A percentile compares a stretch with the other conserved stretches of the same genome.
phyloP scores from a whole-genome alignment of 306 rosid species.

The Fragaria ananassa region DNA sequence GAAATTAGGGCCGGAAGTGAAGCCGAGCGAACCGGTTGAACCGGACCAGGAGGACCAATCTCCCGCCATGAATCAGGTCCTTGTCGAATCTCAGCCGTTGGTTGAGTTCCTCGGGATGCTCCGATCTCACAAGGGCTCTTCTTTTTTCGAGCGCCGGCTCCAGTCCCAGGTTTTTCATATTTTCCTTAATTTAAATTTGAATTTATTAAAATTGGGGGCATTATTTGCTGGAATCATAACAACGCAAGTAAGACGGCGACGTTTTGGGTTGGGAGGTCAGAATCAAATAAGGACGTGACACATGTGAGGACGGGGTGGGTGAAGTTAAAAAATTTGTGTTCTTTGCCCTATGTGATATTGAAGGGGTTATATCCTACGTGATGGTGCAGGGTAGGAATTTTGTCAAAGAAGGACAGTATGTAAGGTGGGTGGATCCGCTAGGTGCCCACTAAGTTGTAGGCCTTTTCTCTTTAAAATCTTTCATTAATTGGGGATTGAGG shows the following conservation, averaged over 20 bases:
- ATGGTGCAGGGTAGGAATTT: background rate
- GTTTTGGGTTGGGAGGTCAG: background rate
- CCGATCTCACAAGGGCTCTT: slow-evolving; percentile 15
- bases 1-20: slow-evolving; percentile 3
- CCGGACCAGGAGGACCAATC: slow-evolving; percentile 27
- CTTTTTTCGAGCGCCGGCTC: slow-evolving; percentile 30
- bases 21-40: slow-evolving; percentile 12
- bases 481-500: too few relatives aligned
- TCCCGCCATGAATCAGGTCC: slow-evolving; percentile 17
- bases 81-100: slow-evolving; percentile 30
- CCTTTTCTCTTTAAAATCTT: too few relatives aligned
- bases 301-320: background rate
- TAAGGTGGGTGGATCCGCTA: background rate
- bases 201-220: background rate
- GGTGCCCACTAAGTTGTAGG: background rate
- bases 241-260: background rate
- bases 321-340: background rate
- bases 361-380: background rate
- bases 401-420: background rate
- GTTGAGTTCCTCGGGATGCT: slow-evolving; percentile 19
- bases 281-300: background rate
- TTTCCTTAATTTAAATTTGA: background rate
- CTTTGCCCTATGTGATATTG: background rate
- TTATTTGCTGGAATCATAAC: background rate
- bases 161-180: slow-evolving; percentile 20